These are phyloP conservation scores for Ceratocystis smalleyi DNA, from an alignment of 2,329 filamentous ascomycete species.

Conservation along the genomic window DNA sequence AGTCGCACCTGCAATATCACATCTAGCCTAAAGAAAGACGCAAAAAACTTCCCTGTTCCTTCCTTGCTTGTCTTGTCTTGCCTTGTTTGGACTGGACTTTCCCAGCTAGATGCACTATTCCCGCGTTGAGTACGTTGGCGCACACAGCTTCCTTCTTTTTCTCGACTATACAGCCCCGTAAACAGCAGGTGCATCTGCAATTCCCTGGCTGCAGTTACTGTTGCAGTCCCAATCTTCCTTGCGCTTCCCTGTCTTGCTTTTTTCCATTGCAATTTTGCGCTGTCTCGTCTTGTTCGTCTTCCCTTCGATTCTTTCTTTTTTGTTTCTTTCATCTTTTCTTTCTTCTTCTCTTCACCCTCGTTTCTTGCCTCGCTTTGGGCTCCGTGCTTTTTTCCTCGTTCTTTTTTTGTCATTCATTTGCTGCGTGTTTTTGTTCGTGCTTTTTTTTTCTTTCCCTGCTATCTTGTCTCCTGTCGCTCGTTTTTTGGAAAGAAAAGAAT, in stretches of 20 bases:
- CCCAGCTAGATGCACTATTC: background rate
- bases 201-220: background rate
- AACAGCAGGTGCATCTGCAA: background rate
- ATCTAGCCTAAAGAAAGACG: too few species aligned
- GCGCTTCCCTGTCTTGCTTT: background rate
- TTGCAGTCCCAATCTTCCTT: background rate
- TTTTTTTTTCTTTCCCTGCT: constrained; percentile 7
- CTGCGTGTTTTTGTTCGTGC: constrained; percentile 4
- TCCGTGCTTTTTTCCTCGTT: constrained; percentile 1
- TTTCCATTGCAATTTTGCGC: background rate
- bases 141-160: background rate
- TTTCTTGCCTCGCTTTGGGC: background rate
- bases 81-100: background rate
- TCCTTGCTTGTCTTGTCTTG: background rate
- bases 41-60: background rate
- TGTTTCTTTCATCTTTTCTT: background rate
- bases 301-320: background rate
- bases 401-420: constrained; percentile 5
- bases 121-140: background rate
- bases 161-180: background rate
- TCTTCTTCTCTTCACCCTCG: background rate
- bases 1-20: too few species aligned
- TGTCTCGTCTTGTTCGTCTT: background rate
- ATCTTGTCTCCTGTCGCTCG: background rate
- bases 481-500: background rate